Base-by-base conservation (phyloP, 2,329 filamentous ascomycete genomes). In the Fusarium foetens region DNA sequence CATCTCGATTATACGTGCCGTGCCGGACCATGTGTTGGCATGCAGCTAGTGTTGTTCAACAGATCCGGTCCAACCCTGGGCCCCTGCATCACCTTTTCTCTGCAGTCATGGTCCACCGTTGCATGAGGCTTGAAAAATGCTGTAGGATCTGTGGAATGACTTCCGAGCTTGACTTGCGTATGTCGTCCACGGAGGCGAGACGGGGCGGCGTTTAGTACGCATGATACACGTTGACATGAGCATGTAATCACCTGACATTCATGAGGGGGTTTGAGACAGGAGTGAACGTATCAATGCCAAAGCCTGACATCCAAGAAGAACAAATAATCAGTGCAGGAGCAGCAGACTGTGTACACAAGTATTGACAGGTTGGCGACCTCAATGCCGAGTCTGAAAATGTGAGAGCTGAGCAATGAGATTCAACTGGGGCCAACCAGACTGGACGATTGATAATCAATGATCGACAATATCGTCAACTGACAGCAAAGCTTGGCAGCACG, bases 381-480 rank as follows among this genome's bases (percentile, higher is more conserved):
- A 27, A 6, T 17, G 13, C 19, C 6, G 10, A 55, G 36, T 23
- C 7, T 53, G 6, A 35, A 16, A 17, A 35, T 36, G 19, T 42
- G 29, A 31, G n/a, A 41, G 29, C 21, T 33, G 39, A 21, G 31
- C 10, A 21, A 17, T 16, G 17, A 25, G 6, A 21, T 29, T 41
- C 6, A 23, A 25, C 1, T 33, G 29, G 35, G 27, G 19, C 16
- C 19, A 35, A 9, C 11, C n/a, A 39, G 4, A 6, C n/a, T n/a
- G 25, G 8, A 6, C 9, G 8, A 17, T 46, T 39, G 33, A 46
- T 41, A 21, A 27, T 48, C n/a, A 27, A n/a, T 8, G 63, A 62
- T 68, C 55, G 41, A 68, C 65, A 46, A 10, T 16, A 25, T 41
- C 23, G 17, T 48, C 31, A 16, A 23, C 36, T 65, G 36, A 67